Base-by-base conservation (phyloP, 345 rosid species). In the Noccaea caerulescens region DNA sequence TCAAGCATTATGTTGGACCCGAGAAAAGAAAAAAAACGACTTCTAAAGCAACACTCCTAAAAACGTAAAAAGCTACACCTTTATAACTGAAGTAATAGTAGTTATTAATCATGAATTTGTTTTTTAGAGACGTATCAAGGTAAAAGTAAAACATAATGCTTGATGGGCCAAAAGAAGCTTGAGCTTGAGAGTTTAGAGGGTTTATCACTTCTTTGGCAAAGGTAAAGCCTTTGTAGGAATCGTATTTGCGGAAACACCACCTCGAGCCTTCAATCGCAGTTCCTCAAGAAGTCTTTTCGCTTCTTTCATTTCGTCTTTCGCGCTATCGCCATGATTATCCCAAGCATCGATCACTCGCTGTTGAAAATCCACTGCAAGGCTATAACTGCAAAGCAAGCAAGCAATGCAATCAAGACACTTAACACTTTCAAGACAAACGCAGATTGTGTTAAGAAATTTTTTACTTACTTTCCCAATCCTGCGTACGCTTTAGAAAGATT, bases 401-500 rank as follows among this genome's bases (percentile, higher is more conserved):
- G 53, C 54, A 72, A 59, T 13, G 14, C 54, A 77, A 0, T 45
- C 58, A 53, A 23, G 57, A 45, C 36, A 61, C 16, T 42, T 16
- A 46, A 62, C 65, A 50, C 61, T 49, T 34, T 55, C 4, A 13
- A 10, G 12, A 57, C 13, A 68, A 44, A 23, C 2, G 0, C 3
- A 2, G 3, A 30, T 9, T 69, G 23, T 34, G 32, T 44, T 33
- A 20, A 58, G 0, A 2, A 44, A 10, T 34, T 36, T 10, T 10
- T 10, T 10, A 46, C 82, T 78, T 80, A 89, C 99, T 91, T 94
- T 84, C 91, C 88, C 87, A 86, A 84, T 63, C 82, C 82, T 52
- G 84, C 66, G 50, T 89, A 87, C 72, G 99, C 97, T 72, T 88
- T 95, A 10, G 99, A 85, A 43, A 92, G 93, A 80, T 94, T 94